These are phyloP conservation scores for Eimeria zaria DNA, from an alignment of 169 alveolate genomes.

Conservation along the genomic window DNA sequence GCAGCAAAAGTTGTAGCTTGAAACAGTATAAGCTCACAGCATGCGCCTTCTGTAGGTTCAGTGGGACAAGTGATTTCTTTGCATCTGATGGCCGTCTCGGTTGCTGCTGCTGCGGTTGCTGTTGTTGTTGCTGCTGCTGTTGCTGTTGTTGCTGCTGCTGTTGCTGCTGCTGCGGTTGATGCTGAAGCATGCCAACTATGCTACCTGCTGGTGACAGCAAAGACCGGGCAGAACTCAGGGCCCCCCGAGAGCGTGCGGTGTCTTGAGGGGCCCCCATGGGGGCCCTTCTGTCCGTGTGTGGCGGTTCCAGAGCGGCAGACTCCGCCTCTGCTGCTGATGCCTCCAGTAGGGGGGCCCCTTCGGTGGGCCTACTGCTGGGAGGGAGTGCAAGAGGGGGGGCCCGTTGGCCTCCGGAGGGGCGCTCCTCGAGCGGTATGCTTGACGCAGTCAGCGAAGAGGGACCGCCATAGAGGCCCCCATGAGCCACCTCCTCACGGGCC, in stretches of 20 bases:
- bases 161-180: not conserved
- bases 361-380: not conserved
- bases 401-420: not conserved
- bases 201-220: conserved; percentile 44
- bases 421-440: conserved; percentile 10
- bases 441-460: not conserved
- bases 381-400: not conserved
- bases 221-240: conserved; percentile 9
- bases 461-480: not conserved
- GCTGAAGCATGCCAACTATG: conserved; percentile 13
- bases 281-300: conserved; percentile 14
- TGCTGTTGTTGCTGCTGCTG: not conserved
- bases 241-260: conserved; percentile 32
- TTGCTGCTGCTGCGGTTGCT: conserved; percentile 11
- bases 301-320: conserved; percentile 17
- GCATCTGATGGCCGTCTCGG: not conserved
- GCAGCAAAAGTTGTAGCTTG: not conserved
- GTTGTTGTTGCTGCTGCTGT: not conserved
- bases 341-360: not conserved
- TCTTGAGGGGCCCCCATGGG: conserved; percentile 25
- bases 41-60: conserved; percentile 45
- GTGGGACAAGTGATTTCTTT: not conserved
- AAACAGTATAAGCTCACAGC: not conserved
- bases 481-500: not conserved
- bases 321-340: conserved; percentile 34